Evolutionary conservation across 1,139 yeast genomes (phyloP).

Genomic region (Kluyveromyces sp.): DNA sequence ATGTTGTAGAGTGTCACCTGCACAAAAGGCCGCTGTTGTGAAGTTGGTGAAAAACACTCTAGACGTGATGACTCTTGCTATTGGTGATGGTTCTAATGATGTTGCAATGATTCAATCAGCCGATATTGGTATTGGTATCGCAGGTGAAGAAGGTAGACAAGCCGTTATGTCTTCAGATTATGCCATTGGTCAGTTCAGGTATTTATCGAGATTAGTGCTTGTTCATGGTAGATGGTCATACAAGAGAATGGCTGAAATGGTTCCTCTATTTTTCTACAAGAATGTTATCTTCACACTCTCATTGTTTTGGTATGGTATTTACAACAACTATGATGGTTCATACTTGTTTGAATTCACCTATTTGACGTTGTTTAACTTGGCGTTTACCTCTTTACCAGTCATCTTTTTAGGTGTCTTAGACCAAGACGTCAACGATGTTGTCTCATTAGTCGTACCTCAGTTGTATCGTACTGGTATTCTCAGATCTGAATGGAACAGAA

Average conservation of each 20-base stretch:
- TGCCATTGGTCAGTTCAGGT: conserved; percentile 92
- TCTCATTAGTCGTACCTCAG: conserved; percentile 84
- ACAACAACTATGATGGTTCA: conserved; percentile 80
- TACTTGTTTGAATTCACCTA: conserved; percentile 89
- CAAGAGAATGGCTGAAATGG: conserved; percentile 85
- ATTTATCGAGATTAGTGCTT: conserved; percentile 62
- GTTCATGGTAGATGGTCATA: conserved; percentile 98
- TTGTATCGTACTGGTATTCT: conserved; percentile 78
- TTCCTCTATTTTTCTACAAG: conserved; percentile 87
- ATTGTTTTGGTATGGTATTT: conserved; percentile 88
- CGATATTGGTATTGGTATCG: conserved; percentile 95
- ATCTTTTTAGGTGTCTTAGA: conserved; percentile 85
- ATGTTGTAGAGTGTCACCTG: conserved; percentile 95
- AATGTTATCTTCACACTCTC: conserved; percentile 84
- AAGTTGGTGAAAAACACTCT: conserved; percentile 73
- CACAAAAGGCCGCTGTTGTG: conserved; percentile 96
- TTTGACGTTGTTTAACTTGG: conserved; percentile 86
- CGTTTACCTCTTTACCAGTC: conserved; percentile 90
- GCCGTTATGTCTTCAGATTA: conserved; percentile 98
- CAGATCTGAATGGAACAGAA: conserved; percentile 71
- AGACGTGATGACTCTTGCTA: conserved; percentile 82
- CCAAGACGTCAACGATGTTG: conserved; percentile 81
- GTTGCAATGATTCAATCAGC: conserved; percentile 99
- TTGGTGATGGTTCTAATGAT: conserved; percentile 98
- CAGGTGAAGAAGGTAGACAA: conserved; percentile 97